Percentiles rank a stretch among this genome's conserved stretches.
These are phyloP conservation scores for Podospora pseudoanserina DNA, from an alignment of 495 filamentous ascomycete species.

Conservation along the genomic window DNA sequence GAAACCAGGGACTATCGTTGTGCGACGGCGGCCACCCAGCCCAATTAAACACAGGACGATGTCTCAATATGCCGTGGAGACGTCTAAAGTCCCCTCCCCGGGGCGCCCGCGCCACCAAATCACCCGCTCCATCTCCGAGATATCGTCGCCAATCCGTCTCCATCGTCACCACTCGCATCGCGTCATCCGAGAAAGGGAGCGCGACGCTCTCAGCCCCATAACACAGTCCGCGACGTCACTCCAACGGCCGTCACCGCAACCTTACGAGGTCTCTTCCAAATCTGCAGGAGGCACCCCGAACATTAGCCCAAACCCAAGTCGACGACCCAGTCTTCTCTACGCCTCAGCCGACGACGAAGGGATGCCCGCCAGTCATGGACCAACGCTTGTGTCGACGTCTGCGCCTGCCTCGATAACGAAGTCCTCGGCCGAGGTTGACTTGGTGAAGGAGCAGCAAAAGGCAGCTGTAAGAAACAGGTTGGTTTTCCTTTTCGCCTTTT, in stretches of 20 bases:
- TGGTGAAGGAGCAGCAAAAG: slow-evolving; percentile 41
- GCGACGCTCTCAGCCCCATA: slow-evolving; percentile 35
- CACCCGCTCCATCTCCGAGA: slow-evolving; percentile 48
- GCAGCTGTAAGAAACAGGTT: slow-evolving; percentile 43
- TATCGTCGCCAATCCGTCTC: slow-evolving; percentile 46
- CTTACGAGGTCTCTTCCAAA: slow-evolving; percentile 34
- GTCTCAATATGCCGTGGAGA: slow-evolving; percentile 38
- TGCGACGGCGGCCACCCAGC: slow-evolving; percentile 14
- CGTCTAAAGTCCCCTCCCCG: slow-evolving; percentile 32
- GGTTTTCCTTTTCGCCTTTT: slow-evolving; percentile 12
- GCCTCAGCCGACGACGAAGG: slow-evolving; percentile 33
- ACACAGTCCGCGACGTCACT: slow-evolving; percentile 29
- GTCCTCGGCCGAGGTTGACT: slow-evolving; percentile 31
- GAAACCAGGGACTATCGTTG: slow-evolving; percentile 11
- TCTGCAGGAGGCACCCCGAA: slow-evolving; percentile 44
- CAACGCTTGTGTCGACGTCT: slow-evolving; percentile 6
- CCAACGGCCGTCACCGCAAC: slow-evolving; percentile 32
- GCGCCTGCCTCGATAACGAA: slow-evolving; percentile 19
- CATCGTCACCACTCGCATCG: slow-evolving; percentile 42
- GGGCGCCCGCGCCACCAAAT: slow-evolving; percentile 47
- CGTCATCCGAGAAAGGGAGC: slow-evolving; percentile 27
- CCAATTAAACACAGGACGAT: slow-evolving; percentile 19
- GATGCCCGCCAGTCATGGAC: slow-evolving; percentile 8
- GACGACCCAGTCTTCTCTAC: slow-evolving; percentile 39
- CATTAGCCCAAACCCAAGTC: slow-evolving; percentile 40